Base-by-base conservation (phyloP, 202 grass and related monocot genomes). In the Cymbopogon flexuosus region DNA sequence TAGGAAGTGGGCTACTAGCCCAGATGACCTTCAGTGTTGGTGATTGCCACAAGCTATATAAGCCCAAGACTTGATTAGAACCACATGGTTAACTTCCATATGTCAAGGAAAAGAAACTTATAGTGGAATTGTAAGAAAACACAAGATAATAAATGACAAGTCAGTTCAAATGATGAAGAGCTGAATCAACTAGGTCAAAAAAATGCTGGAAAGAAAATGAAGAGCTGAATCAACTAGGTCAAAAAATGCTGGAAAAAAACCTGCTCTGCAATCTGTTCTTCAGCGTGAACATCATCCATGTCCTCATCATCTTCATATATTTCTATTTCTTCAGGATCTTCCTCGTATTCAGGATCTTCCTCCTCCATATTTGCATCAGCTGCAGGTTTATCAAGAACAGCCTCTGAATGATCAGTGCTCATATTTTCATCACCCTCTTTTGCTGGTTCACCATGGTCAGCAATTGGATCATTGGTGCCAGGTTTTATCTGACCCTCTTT, bases 301-400 rank as follows among this genome's bases (percentile, higher is more conserved):
- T 97, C 86, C 67, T 93, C 89, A 33, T 90, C 89, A 23, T 92
- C 93, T 76, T 91, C 90, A 52, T 84, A 71, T 72, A 90, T 66
- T 84, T 95, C 92, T 22, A 91, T 71, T 82, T 89, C 86, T 81
- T 96, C 93, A 24, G 88, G 84, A 73, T 96, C 90, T 84, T 92
- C 90, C 88, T 97, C 94, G 13, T 88, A 78, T 31, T 90, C 89
- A 82, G 75, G 82, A 80, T 88, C 90, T 37, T 90, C 90, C 35
- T 89, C 87, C 24, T 84, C 84, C 56, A 80, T 84, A 68, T 85
- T 85, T n/a, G 89, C 83, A 83, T 93, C 92, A 77, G 68, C 79
- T 88, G 84, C 83, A 52, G 82, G 54, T 78, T 88, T 83, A 86
- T 73, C 82, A 16, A 0, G 6, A 62, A 21, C 73, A 85, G 27